Evolutionary conservation across 768 basidiomycete species (phyloP), one percentile per base, ranked within the genome.

Genomic region (Leccinum disarticulatum): DNA sequence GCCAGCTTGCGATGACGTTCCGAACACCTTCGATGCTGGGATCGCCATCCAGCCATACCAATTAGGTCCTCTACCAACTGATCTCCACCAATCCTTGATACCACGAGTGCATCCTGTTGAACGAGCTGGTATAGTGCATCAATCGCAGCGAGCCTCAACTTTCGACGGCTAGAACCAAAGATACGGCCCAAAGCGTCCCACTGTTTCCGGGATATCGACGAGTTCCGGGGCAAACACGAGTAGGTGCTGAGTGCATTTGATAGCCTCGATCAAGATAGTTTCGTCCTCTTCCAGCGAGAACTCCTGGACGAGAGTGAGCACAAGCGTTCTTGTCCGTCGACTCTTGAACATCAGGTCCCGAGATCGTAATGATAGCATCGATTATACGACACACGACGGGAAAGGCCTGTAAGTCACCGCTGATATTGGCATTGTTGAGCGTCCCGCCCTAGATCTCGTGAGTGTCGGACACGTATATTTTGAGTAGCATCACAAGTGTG

Each of bases 71-170:
- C 93, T 1, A 98, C 97, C 6, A 99, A 81, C 25, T 83, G 84
- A 74, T 98, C 96, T 2, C 97, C 97, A 17, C 96, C 97, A 0
- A 98, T 76, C 68, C 90, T 91, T 7, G 94, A 96, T 83, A 98
- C 92, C 2, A 87, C 80, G 14, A 95, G 74, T 0, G 95, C 96
- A 74, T 98, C 95, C 64, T 91, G 89, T 73, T 98, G 97, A 1
- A 98, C 94, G 28, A 98, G 90, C 67, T 98, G 95, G 72, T 99
- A 99, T 6, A 99, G 77, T 0, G 92, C 94, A 69, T 98, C 93
- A 73, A 98, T 96, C 0, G 95, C 92, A 11, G 95, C 95, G 6
- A 96, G 81, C 74, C 95, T 97, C 57, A 97, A 81, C 6, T 93
- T 90, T 41, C 93, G 78, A 15, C 91, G 82, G 9, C 88, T 81